These are phyloP conservation scores for Trapa bicornis DNA, from an alignment of 345 rosid genomes.

Conservation along the genomic window DNA sequence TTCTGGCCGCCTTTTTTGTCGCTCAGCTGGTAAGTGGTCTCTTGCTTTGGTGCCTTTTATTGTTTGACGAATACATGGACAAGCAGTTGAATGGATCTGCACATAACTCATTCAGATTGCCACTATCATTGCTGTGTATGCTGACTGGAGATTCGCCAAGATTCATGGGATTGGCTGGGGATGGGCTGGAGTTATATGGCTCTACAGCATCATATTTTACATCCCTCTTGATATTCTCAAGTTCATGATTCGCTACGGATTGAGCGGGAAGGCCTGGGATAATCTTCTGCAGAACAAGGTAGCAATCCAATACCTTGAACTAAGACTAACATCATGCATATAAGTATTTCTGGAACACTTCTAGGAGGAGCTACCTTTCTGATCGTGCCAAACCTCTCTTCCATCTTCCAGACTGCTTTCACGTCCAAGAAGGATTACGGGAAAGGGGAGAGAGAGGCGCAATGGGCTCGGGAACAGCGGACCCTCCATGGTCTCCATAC, in stretches of 20 bases:
- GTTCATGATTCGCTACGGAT: slow-evolving; percentile 50
- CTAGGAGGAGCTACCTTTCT: neutral
- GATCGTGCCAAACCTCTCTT: neutral
- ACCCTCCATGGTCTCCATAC: slow-evolving; percentile 71
- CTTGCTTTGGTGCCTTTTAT: too few species aligned
- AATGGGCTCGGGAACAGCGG: slow-evolving; percentile 80
- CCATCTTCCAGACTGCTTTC: slow-evolving; percentile 59
- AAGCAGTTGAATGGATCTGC: neutral
- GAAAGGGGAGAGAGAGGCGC: slow-evolving; percentile 75
- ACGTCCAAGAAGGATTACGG: slow-evolving; percentile 83
- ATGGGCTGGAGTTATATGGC: slow-evolving; percentile 92
- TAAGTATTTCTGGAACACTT: neutral
- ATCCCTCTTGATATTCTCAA: slow-evolving; percentile 69
- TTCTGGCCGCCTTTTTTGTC: slow-evolving; percentile 47
- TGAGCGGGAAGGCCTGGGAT: slow-evolving; percentile 80
- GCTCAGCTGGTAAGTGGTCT: slow-evolving; percentile 50
- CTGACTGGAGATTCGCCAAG: slow-evolving; percentile 57
- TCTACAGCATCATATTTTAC: slow-evolving; percentile 62
- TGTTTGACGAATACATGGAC: too few species aligned
- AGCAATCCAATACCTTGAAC: neutral
- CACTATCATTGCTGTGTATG: slow-evolving; percentile 66
- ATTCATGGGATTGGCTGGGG: slow-evolving; percentile 78
- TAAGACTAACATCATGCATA: neutral
- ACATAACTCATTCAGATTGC: slow-evolving; percentile 36
- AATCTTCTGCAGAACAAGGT: slow-evolving; percentile 74